A percentile compares a stretch with the other conserved stretches of the same genome.
Evolutionary conservation across 208 protist species (phyloP).

Genomic region (Leptomonas pyrrhocoris): DNA sequence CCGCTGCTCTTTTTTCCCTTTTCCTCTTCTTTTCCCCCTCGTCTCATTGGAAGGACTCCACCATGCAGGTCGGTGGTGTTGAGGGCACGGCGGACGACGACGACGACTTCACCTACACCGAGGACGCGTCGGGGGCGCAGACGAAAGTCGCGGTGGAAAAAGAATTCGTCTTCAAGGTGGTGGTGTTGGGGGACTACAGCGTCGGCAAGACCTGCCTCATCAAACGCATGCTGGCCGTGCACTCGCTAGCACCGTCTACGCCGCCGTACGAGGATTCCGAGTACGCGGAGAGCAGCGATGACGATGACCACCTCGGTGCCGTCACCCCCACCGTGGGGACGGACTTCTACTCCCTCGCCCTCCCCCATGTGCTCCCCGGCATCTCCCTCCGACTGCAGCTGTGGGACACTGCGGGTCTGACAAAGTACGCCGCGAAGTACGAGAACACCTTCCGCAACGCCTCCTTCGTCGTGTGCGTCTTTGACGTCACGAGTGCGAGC

Average conservation of each 20-base stretch:
- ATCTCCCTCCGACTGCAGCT: slow-evolving; percentile 66
- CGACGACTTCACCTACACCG: slow-evolving; percentile 27
- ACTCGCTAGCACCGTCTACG: background rate
- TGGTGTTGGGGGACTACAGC: slow-evolving; percentile 32
- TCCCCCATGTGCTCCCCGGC: slow-evolving; percentile 35
- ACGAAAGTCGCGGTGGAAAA: slow-evolving; percentile 11
- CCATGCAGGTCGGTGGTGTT: background rate
- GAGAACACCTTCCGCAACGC: slow-evolving; percentile 74
- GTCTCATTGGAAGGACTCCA: background rate
- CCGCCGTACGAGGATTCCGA: slow-evolving; percentile 14
- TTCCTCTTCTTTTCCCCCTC: slow-evolving; percentile 5
- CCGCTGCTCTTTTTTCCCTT: background rate
- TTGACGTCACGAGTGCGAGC: slow-evolving; percentile 94
- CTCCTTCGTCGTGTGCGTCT: slow-evolving; percentile 95
- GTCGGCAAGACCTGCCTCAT: slow-evolving; percentile 78
- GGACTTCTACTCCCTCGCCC: slow-evolving; percentile 58
- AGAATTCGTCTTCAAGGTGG: slow-evolving; percentile 38
- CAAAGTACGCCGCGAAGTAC: slow-evolving; percentile 96
- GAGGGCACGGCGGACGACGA: background rate
- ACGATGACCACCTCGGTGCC: slow-evolving; percentile 6
- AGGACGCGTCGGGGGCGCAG: slow-evolving; percentile 6
- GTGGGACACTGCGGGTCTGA: slow-evolving; percentile 90
- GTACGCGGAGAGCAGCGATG: slow-evolving; percentile 23
- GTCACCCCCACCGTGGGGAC: slow-evolving; percentile 58
- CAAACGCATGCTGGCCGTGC: slow-evolving; percentile 38